phyloP scores from a whole-genome alignment of 1,284 basidiomycete species.

The Irpex sp. region DNA sequence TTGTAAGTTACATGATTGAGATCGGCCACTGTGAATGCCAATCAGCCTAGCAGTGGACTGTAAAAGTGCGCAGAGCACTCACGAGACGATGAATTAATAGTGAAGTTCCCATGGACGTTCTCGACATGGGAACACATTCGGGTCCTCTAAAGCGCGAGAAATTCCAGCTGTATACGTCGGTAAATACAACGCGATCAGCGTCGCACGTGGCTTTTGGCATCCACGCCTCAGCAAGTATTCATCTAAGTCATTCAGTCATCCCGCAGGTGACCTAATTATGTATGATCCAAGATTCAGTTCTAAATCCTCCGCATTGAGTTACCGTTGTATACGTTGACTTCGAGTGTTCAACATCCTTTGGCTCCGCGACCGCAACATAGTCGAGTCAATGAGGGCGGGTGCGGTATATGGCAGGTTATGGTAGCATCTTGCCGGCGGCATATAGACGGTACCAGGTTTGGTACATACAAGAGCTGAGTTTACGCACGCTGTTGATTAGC shows the following conservation, averaged over 20 bases:
- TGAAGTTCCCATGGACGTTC: background rate
- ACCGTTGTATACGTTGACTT: background rate
- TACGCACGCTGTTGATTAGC: background rate
- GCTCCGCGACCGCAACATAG: background rate
- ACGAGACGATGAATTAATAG: background rate
- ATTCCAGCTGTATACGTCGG: background rate
- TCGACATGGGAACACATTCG: background rate
- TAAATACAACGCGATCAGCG: background rate
- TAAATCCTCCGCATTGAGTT: background rate
- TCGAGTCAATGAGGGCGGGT: background rate
- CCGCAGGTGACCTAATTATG: background rate
- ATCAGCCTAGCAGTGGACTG: background rate
- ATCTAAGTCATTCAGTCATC: background rate
- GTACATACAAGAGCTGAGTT: background rate
- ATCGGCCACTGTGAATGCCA: background rate
- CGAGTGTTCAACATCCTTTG: conserved; percentile 2
- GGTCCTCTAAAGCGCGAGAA: background rate
- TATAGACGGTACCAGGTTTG: background rate
- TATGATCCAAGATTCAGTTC: background rate
- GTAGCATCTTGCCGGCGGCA: background rate
- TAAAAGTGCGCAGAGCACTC: background rate
- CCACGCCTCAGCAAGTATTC: background rate
- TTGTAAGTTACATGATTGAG: background rate
- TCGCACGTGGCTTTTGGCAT: background rate
- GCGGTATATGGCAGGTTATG: background rate